Percentiles rank a stretch among this genome's conserved stretches.
Evolutionary conservation across 73 alveolate genomes (phyloP).

Genomic region (Paramecium biaurelia): DNA sequence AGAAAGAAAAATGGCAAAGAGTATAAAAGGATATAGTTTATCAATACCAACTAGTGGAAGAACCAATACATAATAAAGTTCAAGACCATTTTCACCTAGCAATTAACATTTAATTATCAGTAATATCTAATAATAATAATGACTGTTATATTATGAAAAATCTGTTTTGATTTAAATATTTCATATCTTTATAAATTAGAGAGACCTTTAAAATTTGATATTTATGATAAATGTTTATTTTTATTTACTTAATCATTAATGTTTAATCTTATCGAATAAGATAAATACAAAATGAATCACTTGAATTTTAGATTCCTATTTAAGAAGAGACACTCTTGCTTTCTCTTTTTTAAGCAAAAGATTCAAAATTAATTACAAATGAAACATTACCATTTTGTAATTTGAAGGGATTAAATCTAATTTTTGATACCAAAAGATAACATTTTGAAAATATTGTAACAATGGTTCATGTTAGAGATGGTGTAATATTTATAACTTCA

Average conservation of each 20-base stretch:
- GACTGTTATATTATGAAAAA: not conserved
- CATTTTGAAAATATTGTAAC: not conserved
- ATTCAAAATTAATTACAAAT: not conserved
- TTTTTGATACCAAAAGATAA: not conserved
- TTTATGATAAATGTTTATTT: not conserved
- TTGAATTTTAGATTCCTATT: not conserved
- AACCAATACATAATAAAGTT: not conserved
- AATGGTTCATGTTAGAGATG: constrained; percentile 42
- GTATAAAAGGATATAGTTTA: not conserved
- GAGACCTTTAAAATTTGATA: not conserved
- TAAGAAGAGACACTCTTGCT: not conserved
- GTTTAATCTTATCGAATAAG: not conserved
- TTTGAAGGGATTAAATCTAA: not conserved
- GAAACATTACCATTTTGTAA: not conserved
- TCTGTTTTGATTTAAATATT: not conserved
- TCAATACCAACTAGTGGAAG: constrained; percentile 16
- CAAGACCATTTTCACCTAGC: not conserved
- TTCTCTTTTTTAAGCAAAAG: not conserved
- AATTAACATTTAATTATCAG: not conserved
- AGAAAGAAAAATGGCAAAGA: not conserved
- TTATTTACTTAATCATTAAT: not conserved
- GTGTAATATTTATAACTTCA: not conserved
- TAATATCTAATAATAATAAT: not conserved
- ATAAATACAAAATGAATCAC: not conserved
- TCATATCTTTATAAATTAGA: not conserved